A percentile compares a stretch with the other conserved stretches of the same genome.
Evolutionary conservation across 805 yeast species (phyloP).

Genomic region (Metschnikowia lochheadii): DNA sequence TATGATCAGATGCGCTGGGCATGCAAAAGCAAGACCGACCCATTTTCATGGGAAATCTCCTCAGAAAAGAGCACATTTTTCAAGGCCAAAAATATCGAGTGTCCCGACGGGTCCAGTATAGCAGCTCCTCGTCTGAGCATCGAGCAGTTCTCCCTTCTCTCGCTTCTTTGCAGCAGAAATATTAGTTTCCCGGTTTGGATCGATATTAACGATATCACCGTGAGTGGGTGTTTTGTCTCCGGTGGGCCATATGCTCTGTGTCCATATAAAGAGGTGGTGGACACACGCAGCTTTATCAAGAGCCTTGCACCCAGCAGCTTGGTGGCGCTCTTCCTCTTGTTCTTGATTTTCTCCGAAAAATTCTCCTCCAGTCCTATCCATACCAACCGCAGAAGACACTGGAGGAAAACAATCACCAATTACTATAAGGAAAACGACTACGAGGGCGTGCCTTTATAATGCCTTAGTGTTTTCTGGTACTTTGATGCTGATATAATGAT

Average conservation of each 20-base stretch:
- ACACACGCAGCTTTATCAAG: constrained; percentile 52
- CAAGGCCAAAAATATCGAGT: constrained; percentile 29
- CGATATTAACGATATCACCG: constrained; percentile 73
- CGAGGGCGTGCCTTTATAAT: constrained; percentile 82
- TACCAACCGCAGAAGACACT: constrained; percentile 57
- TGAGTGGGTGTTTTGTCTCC: constrained; percentile 74
- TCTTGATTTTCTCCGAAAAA: constrained; percentile 52
- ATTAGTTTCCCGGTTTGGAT: constrained; percentile 58
- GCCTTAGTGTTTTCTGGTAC: too few relatives aligned
- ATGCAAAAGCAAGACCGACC: constrained; percentile 45
- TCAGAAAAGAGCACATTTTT: constrained; percentile 38
- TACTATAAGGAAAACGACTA: constrained; percentile 59
- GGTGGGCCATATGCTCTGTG: constrained; percentile 79
- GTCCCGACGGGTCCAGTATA: constrained; percentile 32
- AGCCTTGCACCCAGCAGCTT: constrained; percentile 66
- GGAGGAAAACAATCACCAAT: constrained; percentile 56
- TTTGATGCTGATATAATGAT: too few relatives aligned
- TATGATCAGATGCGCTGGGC: constrained; percentile 47
- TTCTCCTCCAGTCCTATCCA: constrained; percentile 62
- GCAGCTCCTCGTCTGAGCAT: constrained; percentile 35
- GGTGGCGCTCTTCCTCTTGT: constrained; percentile 50
- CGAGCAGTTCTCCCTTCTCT: constrained; percentile 29
- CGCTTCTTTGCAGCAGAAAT: constrained; percentile 25
- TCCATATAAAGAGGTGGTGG: constrained; percentile 62
- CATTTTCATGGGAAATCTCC: constrained; percentile 42